Base-by-base conservation (phyloP, 2,329 filamentous ascomycete genomes). In the Lasiodiplodia sp. region DNA sequence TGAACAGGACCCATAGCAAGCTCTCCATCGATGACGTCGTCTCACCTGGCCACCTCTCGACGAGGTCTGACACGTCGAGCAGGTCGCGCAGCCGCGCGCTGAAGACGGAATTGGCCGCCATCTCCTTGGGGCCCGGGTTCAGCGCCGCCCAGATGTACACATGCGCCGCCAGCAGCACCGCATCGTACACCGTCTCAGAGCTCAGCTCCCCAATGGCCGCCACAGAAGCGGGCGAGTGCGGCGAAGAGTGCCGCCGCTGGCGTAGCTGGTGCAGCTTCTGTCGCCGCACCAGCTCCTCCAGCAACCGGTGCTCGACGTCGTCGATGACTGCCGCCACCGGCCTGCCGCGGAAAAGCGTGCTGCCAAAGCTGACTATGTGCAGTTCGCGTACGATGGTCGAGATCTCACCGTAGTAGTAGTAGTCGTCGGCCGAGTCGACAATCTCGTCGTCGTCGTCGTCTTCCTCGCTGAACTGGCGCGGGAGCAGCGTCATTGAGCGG, bases 131-230 rank as follows among this genome's bases (percentile, higher is more conserved):
- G 0, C 18, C n/a, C 6, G 21, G 12, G 12, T 25, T 62, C 21
- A 62, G 23, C 38, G 44, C 57, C 21, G 37, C 57, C 57, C 57
- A 62, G 38, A 62, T 28, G 23, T 47, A 62, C n/a, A 28, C 28
- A 21, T 62, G 57, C 44, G 57, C 38, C 38, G 57, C 11, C 18
- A 49, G 37, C 57, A 49, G 23, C 37, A 62, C 37, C 14, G 57
- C 14, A 21, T 12, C n/a, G 37, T 47, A 62, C 6, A 49, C 57
- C 38, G 44, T n/a, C 12, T 62, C 38, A 7, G 18, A n/a, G 16
- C 56, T 47, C n/a, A 47, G 8, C 18, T 11, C n/a, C 6, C 31
- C 31, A 7, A 34, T 7, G 2, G 7, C n/a, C 2, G 40, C n/a
- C 7, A n/a, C 7, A 8, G 44, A 21, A n/a, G 44, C 44, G 18